Evolutionary conservation across 2,329 filamentous ascomycete genomes (phyloP), one percentile per base, ranked within the genome.

Genomic region (Phialophora expanda): DNA sequence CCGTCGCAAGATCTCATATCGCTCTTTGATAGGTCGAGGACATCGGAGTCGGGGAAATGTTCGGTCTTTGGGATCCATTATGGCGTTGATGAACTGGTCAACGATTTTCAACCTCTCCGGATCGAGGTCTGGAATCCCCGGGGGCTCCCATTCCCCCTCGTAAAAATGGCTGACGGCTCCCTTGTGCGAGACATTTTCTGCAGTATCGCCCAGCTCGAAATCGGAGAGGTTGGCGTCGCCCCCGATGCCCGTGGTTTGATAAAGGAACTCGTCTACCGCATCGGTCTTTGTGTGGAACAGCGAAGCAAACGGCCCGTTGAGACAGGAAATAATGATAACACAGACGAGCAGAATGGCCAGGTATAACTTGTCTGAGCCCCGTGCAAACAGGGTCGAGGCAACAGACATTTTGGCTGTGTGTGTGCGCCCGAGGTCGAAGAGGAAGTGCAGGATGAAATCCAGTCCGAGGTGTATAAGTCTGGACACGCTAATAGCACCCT

Each of bases 1-100:
- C 44, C 58, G 58, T 32, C 58, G 58, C 3, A 61, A 34, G 30
- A 53, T 61, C 30, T 54, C 48, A 20, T 61, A 61, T 12, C 58
- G 58, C 41, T 64, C 55, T 48, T 53, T 55, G 68, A 72, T 71
- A 53, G 59, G 28, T 66, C 65, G 57, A 69, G 73, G 56, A 59
- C 64, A 51, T 34, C 62, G 62, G 3, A 61, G 28, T 17, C 58
- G 58, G 14, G 58, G 58, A 30, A 61, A 61, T 7, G 28, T 50
- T 22, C 34, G 28, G 46, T 61, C 58, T 11, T 50, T 53, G n/a
- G 46, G 46, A 26, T 61, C 58, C 14, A 51, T 61, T 14, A 64
- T 64, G 14, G 56, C 20, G 7, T 26, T 57, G 46, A 64, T 26
- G 28, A 59, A 64, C 22, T 55, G 46, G 26, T 54, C 53, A 9